Evolutionary conservation across 1,284 basidiomycete genomes (phyloP).

Genomic region (Fomes fomentarius): DNA sequence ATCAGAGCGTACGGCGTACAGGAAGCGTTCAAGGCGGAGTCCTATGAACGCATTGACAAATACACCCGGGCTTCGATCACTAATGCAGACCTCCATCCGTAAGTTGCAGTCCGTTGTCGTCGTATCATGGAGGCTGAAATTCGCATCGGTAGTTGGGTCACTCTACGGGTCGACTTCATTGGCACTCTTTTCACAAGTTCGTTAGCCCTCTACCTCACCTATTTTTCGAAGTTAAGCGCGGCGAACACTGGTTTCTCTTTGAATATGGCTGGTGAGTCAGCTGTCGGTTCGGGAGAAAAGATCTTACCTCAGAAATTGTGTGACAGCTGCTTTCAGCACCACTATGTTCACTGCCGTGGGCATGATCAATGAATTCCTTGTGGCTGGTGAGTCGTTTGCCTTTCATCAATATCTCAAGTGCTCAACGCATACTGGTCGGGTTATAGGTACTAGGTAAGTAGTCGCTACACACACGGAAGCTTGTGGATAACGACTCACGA

Average conservation of each 20-base stretch:
- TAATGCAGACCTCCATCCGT: conserved; percentile 56
- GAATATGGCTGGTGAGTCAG: conserved; percentile 45
- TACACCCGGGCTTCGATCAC: conserved; percentile 47
- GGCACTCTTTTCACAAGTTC: conserved; percentile 52
- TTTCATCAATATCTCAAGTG: no score
- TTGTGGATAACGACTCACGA: not conserved
- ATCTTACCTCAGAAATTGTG: not conserved
- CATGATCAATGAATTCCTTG: conserved; percentile 58
- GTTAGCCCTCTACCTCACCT: conserved; percentile 58
- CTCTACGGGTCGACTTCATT: conserved; percentile 43
- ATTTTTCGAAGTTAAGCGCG: conserved; percentile 42
- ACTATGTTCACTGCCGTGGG: conserved; percentile 36
- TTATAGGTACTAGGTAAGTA: conserved; percentile 5
- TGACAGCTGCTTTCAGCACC: not conserved
- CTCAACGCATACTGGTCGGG: not conserved
- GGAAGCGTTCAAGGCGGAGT: conserved; percentile 44
- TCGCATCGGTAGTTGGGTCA: conserved; percentile 17
- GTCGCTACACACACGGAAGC: not conserved
- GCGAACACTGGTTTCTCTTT: conserved; percentile 54
- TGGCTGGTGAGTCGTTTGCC: conserved; percentile 51
- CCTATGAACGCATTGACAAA: conserved; percentile 46
- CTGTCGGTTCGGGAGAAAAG: no score
- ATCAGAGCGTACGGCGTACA: conserved; percentile 62
- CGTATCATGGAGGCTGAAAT: no score
- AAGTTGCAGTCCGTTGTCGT: no score